phyloP scores from a whole-genome alignment of 305 asterid species.

The Caryopteris hybrid region DNA sequence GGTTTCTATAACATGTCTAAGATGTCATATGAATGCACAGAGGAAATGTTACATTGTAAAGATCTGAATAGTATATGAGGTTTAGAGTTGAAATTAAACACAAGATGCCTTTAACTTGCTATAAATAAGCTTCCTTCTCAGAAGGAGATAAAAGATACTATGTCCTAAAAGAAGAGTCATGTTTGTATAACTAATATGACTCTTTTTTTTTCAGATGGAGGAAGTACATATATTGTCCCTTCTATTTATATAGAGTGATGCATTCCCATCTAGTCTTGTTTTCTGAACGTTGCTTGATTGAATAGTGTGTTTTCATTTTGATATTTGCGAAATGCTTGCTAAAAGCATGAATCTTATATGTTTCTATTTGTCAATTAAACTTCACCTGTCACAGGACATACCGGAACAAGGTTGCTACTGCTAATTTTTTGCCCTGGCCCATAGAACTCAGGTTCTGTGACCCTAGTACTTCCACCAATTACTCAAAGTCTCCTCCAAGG shows the following conservation, averaged over 20 bases:
- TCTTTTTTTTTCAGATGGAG: too few species aligned
- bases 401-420: constrained; percentile 82
- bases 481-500: constrained; percentile 92
- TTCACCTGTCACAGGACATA: constrained; percentile 60
- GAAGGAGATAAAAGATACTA: neutral
- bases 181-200: too few species aligned
- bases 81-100: neutral
- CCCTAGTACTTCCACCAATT: constrained; percentile 61
- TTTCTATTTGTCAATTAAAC: neutral
- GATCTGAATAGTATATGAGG: neutral
- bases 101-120: neutral
- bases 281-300: constrained; percentile 1
- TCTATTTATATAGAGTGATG: too few species aligned
- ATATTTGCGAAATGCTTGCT: constrained; percentile 7
- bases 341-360: neutral
- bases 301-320: neutral
- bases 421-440: constrained; percentile 83
- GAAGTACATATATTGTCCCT: too few species aligned
- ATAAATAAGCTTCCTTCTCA: neutral
- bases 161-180: too few species aligned
- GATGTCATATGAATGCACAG: neutral
- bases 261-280: neutral
- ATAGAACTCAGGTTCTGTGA: constrained; percentile 86
- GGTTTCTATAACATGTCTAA: neutral
- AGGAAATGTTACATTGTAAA: neutral